Base-by-base conservation (phyloP, 1,284 basidiomycete species). In the Sporisorium scitamineum region DNA sequence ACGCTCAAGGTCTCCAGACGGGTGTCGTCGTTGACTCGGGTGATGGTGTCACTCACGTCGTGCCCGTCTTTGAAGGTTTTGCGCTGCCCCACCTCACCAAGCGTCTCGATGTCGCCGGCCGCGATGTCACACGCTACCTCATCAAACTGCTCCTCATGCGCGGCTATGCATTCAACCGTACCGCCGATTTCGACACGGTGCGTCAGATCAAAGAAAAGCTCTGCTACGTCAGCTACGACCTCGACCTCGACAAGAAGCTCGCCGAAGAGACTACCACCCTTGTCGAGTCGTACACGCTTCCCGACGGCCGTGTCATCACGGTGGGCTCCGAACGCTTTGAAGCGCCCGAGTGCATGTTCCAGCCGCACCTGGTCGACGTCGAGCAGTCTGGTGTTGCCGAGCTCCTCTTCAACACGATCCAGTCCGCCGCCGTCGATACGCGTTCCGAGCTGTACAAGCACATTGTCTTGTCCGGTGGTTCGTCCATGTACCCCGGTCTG, bases 301-400 rank as follows among this genome's bases (percentile, higher is more conserved):
- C 97, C 2, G 96, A 99, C 83, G 97, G 97, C 2, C 92, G 97
- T 50, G 90, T 90, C 32, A 97, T 99, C 89, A 97, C 97, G 89
- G 94, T 99, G 61, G 97, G 96, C 27, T 94, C 94, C 2, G 97
- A 99, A 86, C 92, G 97, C n/a, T 99, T 97, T 86, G 94, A 97
- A 87, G 97, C 96, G n/a, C 97, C 97, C 13, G 97, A 99, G 87
- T 99, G 97, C 88, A 95, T 99, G 94, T 99, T 99, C 92, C 95
- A 99, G 87, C 97, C 97, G 26, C 94, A 97, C 86, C 89, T 99
- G 9, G 94, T 99, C 58, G 97, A 99, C 78, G 89, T 99, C 64
- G 97, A 99, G 86, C 95, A 98, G 85, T 93, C 94, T 2, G 97
- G 97, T 60, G 92, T 98, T 61, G 96, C 95, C 87, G 96, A 98